Base-by-base conservation (phyloP, 768 basidiomycete species). In the Boletellus emodensis region DNA sequence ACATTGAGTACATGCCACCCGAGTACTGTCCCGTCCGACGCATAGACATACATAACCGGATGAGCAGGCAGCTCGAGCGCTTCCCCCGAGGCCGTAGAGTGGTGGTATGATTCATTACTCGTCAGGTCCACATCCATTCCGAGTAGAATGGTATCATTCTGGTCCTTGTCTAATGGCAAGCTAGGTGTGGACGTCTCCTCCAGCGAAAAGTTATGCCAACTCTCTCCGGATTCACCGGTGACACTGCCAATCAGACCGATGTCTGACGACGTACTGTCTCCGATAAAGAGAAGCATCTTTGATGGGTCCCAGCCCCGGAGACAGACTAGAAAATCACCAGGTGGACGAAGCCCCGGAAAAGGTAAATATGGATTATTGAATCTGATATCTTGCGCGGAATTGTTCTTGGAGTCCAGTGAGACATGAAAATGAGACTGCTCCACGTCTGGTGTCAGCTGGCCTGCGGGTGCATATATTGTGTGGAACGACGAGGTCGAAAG, bases 1-100 rank as follows among this genome's bases (percentile, higher is more conserved):
- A 73, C 70, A 60, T 85, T 80, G 34, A 87, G 78, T 18, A 86
- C 61, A 62, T 82, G 73, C 87, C 89, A 92, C 4, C 75, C 89
- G 42, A 82, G 77, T 20, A 92, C 48, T 0, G 87, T 87, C 17
- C 89, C 89, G 60, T 92, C 89, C 47, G 83, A 88, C 11, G 87
- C 75, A 65, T 87, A 90, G 3, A 80, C 83, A 62, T 82, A 90
- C 66, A 90, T 68, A 48, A 89, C 72, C 0, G 89, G 89, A 12
- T 75, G 74, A 10, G 78, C 70, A 11, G 79, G 76, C 3, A 75
- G 53, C 12, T 72, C 72, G 6, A 70, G 59, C 13, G 63, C 64
- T 54, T 77, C 76, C 4, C 76, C 76, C 0, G 74, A 73, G 14
- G 71, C 60, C 11, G 66, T 69, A 11, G 69, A 70, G 46, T 71